Evolutionary conservation across 805 yeast species (phyloP).

Genomic region (Yarrowia porcina): DNA sequence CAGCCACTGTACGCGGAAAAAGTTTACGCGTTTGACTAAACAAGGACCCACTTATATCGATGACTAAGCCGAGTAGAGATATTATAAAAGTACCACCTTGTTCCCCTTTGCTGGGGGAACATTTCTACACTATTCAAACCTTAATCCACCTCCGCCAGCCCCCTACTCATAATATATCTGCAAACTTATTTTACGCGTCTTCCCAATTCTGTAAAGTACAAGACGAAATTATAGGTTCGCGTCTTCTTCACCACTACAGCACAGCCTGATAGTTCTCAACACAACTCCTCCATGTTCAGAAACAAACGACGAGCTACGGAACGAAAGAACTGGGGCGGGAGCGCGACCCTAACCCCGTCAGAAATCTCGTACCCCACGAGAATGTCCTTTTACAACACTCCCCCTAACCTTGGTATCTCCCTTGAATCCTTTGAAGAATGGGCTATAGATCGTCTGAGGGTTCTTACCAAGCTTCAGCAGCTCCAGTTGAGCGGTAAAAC

Average conservation of each 20-base stretch:
- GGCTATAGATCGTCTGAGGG: constrained; percentile 88
- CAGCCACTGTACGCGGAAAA: too few species aligned
- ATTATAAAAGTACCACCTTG: not conserved
- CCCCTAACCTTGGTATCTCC: constrained; percentile 84
- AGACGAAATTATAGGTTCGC: too few species aligned
- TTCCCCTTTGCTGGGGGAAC: not conserved
- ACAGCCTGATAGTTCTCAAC: too few species aligned
- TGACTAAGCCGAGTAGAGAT: not conserved
- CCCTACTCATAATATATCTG: too few species aligned
- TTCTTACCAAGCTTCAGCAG: constrained; percentile 42
- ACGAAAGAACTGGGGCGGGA: constrained; percentile 36
- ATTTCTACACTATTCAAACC: not conserved
- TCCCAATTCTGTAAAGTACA: too few species aligned
- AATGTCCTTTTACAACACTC: constrained; percentile 67
- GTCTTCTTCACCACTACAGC: not conserved
- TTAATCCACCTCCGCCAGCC: not conserved
- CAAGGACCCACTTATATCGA: too few species aligned
- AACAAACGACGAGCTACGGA: constrained; percentile 35
- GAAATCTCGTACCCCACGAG: constrained; percentile 51
- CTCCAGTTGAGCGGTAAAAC: constrained; percentile 55
- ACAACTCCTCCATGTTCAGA: constrained; percentile 34
- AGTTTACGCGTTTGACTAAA: too few species aligned
- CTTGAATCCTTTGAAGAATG: constrained; percentile 89
- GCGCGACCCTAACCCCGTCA: constrained; percentile 10
- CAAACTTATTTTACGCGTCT: too few species aligned